Base-by-base conservation (phyloP, 2,329 filamentous ascomycete genomes). In the Ilyonectria destructans region DNA sequence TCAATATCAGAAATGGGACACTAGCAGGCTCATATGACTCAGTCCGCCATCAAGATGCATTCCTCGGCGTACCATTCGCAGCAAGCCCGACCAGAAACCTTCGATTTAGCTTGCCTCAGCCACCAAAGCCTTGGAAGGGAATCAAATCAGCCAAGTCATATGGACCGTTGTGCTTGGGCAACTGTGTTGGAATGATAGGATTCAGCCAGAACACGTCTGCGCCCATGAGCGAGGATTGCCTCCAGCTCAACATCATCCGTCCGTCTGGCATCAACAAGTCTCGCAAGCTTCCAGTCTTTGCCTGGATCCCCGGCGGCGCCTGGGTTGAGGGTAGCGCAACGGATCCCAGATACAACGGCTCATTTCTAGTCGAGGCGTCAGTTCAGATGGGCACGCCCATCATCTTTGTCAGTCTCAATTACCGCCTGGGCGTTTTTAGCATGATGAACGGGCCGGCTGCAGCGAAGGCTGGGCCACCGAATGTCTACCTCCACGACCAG, bases 361-460 rank as follows among this genome's bases (percentile, higher is more conserved):
- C 35, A 37, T 37, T 62, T 43, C 21, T 62, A 49, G 37, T 57
- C 8, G 35, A 62, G 29, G 46, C 37, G 15, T 62, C 60, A 21
- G 29, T 33, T 19, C 35, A 23, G 13, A 43, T 55, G 60, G 60
- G 51, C 12, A 62, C 49, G 19, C 51, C 60, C 15, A 62, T 56
- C 26, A 62, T 57, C 13, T 37, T 37, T 26, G 60, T 49, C 15
- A 62, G 60, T 19, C 56, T 62, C 26, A 62, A 57, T 23, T 57
- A 62, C 29, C 23, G 37, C 13, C 77, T 85, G 10, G 81, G 80
- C 17, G 80, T 81, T 9, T 87, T 82, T 75, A 85, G 85, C 2
- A 87, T 86, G 68, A 70, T 87, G 15, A 79, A 79, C 54, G 81
- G 81, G 2, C 79, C 75, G 35, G 77, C 84, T 62, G 77, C 84